Percentiles rank a stretch among this genome's conserved stretches.
Conservation (phyloP, 2,329 filamentous ascomycete species). For the Diaporthe amygdali region DNA sequence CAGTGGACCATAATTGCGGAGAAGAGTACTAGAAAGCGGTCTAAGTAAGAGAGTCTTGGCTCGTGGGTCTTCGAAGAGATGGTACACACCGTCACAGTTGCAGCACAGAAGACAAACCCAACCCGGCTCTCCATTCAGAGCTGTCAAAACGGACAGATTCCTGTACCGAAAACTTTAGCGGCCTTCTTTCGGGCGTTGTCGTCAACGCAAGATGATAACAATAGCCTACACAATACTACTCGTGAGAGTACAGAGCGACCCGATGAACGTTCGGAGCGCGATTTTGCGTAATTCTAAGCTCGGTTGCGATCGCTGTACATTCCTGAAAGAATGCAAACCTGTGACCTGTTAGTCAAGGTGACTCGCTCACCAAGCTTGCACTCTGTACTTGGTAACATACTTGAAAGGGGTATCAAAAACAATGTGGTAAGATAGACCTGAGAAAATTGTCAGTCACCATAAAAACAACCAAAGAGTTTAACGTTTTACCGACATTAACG, state of each 20-base stretch:
- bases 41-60: not conserved
- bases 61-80: not conserved
- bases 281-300: slow-evolving; percentile 54
- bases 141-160: slow-evolving; percentile 64
- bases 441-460: not conserved
- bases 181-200: not conserved
- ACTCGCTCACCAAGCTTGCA: no score
- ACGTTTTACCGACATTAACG: slow-evolving; percentile 51
- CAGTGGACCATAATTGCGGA: slow-evolving; percentile 54
- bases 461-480: no score
- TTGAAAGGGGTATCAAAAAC: slow-evolving; percentile 65
- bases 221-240: slow-evolving; percentile 60
- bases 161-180: slow-evolving; percentile 35
- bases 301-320: slow-evolving; percentile 45
- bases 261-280: slow-evolving; percentile 64
- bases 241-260: slow-evolving; percentile 59
- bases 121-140: slow-evolving; percentile 61
- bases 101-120: slow-evolving; percentile 72
- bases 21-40: slow-evolving; percentile 55
- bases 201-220: no score
- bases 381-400: slow-evolving; percentile 40
- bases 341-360: not conserved
- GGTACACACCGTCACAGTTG: slow-evolving; percentile 62
- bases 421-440: slow-evolving; percentile 64
- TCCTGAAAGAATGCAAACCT: slow-evolving; percentile 62